A percentile compares a stretch with the other conserved stretches of the same genome.
Evolutionary conservation across 2,329 filamentous ascomycete genomes (phyloP).

Genomic region (Ascochyta lentis): DNA sequence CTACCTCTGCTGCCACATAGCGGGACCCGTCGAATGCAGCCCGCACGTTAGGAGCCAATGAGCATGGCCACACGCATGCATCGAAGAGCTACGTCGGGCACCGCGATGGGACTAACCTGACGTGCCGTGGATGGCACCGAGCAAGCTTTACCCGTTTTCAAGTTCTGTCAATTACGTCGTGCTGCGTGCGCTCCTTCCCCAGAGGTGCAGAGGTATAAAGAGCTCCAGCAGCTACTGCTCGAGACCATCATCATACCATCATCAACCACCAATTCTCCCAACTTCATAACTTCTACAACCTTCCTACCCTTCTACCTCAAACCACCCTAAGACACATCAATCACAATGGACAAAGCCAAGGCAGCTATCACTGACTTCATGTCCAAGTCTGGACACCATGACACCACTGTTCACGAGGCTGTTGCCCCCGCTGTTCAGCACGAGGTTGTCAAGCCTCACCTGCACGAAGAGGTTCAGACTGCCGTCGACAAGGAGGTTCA

Average conservation of each 20-base stretch:
- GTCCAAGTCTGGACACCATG: constrained; percentile 66
- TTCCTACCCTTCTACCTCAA: constrained; percentile 4
- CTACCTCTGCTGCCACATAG: constrained; percentile 10
- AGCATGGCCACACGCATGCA: constrained; percentile 5
- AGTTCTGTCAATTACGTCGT: constrained; percentile 34
- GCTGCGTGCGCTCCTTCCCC: constrained; percentile 12
- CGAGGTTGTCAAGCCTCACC: constrained; percentile 65
- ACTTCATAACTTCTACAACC: background rate
- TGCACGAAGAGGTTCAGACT: constrained; percentile 67
- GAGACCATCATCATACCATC: constrained; percentile 22
- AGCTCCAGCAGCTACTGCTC: constrained; percentile 13
- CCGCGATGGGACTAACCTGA: constrained; percentile 8
- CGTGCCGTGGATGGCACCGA: constrained; percentile 3
- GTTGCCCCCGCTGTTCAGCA: constrained; percentile 66
- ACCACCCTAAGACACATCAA: constrained; percentile 19
- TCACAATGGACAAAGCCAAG: constrained; percentile 68
- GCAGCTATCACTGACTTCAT: constrained; percentile 67
- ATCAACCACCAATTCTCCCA: constrained; percentile 9
- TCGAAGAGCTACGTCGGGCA: constrained; percentile 3
- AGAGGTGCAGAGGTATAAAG: constrained; percentile 28
- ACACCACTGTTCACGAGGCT: constrained; percentile 73
- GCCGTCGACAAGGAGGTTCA: constrained; percentile 73
- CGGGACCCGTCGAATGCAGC: constrained; percentile 11
- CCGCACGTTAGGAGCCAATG: constrained; percentile 10
- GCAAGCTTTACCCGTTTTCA: constrained; percentile 8